A percentile compares a stretch with the other conserved stretches of the same genome.
phyloP scores from a whole-genome alignment of 768 basidiomycete genomes.

The Sarcomyxa edulis region DNA sequence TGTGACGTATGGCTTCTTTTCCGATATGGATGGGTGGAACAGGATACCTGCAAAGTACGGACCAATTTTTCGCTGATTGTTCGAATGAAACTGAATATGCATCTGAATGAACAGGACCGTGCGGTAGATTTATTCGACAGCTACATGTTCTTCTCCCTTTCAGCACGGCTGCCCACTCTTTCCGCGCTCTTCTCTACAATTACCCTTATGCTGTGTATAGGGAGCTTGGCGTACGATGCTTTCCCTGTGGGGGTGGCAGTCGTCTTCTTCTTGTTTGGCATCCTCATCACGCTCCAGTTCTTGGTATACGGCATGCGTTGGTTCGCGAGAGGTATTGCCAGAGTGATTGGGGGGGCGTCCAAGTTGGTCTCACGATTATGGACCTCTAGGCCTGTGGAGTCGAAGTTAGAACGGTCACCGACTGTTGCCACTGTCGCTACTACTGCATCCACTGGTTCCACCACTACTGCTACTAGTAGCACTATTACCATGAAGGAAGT shows the following conservation, averaged over 20 bases:
- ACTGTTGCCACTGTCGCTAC: no score
- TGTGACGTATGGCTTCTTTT: constrained; percentile 65
- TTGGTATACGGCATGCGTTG: constrained; percentile 48
- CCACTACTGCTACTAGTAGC: no score
- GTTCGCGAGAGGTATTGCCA: constrained; percentile 22
- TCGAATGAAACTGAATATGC: not conserved
- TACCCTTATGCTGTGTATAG: constrained; percentile 57
- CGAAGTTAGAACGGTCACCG: no score
- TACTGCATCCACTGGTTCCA: no score
- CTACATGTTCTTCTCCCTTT: constrained; percentile 67
- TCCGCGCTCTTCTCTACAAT: constrained; percentile 53
- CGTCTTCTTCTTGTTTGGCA: constrained; percentile 51
- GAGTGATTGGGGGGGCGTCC: constrained; percentile 14
- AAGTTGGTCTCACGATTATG: no score
- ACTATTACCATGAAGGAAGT: no score
- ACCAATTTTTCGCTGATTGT: not conserved
- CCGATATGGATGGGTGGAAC: constrained; percentile 49
- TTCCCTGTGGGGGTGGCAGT: constrained; percentile 62
- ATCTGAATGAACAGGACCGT: no score
- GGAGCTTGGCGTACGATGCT: constrained; percentile 54
- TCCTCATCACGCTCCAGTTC: constrained; percentile 62
- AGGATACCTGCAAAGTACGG: constrained; percentile 50
- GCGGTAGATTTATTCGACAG: constrained; percentile 53
- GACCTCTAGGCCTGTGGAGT: no score
- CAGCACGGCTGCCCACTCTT: constrained; percentile 57